These are phyloP conservation scores for Pythium guiyangense DNA, from an alignment of 352 stramenopile species.

Conservation along the genomic window DNA sequence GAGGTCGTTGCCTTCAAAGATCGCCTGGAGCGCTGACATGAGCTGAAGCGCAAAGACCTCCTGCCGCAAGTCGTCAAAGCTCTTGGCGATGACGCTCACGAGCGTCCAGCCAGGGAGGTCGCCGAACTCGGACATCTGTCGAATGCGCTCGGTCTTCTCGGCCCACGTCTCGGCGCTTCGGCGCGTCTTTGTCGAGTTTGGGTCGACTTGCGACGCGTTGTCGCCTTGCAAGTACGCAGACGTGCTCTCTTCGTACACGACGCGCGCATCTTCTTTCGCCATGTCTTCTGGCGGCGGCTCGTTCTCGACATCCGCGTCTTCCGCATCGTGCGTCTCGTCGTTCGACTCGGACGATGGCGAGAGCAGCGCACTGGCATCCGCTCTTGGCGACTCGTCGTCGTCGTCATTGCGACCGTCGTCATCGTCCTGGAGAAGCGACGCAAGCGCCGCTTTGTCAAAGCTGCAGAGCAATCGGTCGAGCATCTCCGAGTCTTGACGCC, in stretches of 20 bases:
- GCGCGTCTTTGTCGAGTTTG: no score
- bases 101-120: conserved; percentile 26
- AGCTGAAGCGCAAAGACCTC: conserved; percentile 36
- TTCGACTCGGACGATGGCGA: background rate
- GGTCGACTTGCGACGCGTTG: no score
- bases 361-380: background rate
- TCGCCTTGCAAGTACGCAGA: conserved; percentile 5
- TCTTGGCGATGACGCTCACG: conserved; percentile 36
- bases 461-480: conserved; percentile 25
- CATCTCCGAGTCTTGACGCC: conserved; percentile 24
- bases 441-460: conserved; percentile 7
- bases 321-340: background rate
- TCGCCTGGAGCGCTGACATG: conserved; percentile 22
- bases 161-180: conserved; percentile 13
- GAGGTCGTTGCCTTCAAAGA: conserved; percentile 26
- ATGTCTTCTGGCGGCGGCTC: conserved; percentile 15
- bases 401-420: background rate
- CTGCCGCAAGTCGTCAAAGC: conserved; percentile 34
- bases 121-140: conserved; percentile 15
- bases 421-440: background rate
- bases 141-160: conserved; percentile 16
- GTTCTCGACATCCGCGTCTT: conserved; percentile 9
- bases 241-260: conserved; percentile 27
- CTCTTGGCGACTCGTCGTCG: background rate
- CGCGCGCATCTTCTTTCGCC: conserved; percentile 20